These are phyloP conservation scores for Floccularia luteovirens DNA, from an alignment of 768 basidiomycete genomes.

Conservation along the genomic window DNA sequence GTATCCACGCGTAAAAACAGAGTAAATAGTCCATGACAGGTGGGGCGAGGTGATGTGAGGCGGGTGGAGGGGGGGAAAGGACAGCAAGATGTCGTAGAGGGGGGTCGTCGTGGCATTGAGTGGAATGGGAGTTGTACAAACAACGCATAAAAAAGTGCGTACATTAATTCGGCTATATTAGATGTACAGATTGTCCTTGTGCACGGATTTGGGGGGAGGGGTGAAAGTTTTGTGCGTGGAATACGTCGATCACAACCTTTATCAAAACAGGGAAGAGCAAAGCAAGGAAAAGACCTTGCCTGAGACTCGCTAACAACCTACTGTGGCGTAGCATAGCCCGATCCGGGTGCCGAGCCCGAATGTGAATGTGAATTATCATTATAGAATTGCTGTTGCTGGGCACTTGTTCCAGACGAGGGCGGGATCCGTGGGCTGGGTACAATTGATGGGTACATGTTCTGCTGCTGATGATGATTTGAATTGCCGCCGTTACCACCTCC, in stretches of 20 bases:
- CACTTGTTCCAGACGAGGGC: conserved; percentile 17
- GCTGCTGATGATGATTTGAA: conserved; percentile 20
- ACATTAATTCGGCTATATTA: too few species aligned
- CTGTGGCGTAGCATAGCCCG: conserved; percentile 40
- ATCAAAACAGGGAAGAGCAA: too few species aligned
- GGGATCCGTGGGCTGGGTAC: conserved; percentile 27
- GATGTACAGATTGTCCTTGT: neutral
- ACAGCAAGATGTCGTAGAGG: too few species aligned
- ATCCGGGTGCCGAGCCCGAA: conserved; percentile 34
- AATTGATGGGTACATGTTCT: conserved; percentile 27
- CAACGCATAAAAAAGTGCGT: neutral
- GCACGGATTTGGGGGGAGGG: neutral
- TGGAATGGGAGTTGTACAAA: neutral
- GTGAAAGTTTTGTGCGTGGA: neutral
- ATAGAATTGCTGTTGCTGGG: conserved; percentile 21
- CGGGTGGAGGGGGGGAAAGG: neutral
- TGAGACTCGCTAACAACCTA: neutral
- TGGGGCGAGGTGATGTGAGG: neutral
- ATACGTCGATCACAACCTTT: neutral
- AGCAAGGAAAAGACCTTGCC: too few species aligned
- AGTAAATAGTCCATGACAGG: neutral
- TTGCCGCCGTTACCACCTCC: too few species aligned
- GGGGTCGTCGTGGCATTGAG: neutral
- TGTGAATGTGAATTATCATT: conserved; percentile 29
- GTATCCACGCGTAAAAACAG: too few species aligned